A percentile compares a stretch with the other conserved stretches of the same genome.
Evolutionary conservation across 2,329 filamentous ascomycete species (phyloP).

Genomic region (Aaosphaeria pasadenensis): DNA sequence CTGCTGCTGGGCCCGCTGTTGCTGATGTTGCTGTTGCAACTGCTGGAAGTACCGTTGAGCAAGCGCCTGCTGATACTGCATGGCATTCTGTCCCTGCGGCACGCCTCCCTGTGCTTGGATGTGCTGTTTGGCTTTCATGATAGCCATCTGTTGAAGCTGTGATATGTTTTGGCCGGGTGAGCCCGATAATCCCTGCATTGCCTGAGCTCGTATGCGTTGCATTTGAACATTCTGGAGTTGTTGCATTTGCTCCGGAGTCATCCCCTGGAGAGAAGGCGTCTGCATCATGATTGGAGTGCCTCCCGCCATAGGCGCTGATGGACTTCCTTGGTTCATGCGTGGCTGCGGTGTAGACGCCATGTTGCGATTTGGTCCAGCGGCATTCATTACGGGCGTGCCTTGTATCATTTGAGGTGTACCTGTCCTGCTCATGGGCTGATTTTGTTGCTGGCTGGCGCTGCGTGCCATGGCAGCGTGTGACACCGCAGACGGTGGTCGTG

Average conservation of each 20-base stretch:
- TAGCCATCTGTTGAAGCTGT: constrained; percentile 23
- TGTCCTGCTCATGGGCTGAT: constrained; percentile 32
- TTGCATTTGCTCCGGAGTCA: constrained; percentile 36
- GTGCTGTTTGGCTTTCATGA: constrained; percentile 30
- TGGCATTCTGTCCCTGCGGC: constrained; percentile 24
- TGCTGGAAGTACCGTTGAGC: constrained; percentile 23
- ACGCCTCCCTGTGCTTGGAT: constrained; percentile 28
- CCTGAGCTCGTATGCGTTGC: constrained; percentile 20
- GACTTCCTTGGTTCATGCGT: constrained; percentile 37
- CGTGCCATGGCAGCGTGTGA: constrained; percentile 35
- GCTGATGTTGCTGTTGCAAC: constrained; percentile 16
- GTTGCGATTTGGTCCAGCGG: constrained; percentile 35
- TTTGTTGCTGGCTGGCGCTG: constrained; percentile 37
- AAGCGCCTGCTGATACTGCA: constrained; percentile 23
- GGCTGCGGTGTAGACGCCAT: constrained; percentile 36
- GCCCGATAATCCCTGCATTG: constrained; percentile 17
- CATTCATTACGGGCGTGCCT: constrained; percentile 37
- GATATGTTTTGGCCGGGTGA: constrained; percentile 11
- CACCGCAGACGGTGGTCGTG: constrained; percentile 37
- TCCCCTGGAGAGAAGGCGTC: constrained; percentile 27
- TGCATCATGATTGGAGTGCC: constrained; percentile 34
- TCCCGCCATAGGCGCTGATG: constrained; percentile 30
- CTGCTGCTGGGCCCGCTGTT: background rate
- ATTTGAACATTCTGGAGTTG: constrained; percentile 13
- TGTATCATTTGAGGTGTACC: constrained; percentile 39